These are phyloP conservation scores for Exophiala sp. DNA, from an alignment of 2,329 filamentous ascomycete genomes.

Conservation along the genomic window DNA sequence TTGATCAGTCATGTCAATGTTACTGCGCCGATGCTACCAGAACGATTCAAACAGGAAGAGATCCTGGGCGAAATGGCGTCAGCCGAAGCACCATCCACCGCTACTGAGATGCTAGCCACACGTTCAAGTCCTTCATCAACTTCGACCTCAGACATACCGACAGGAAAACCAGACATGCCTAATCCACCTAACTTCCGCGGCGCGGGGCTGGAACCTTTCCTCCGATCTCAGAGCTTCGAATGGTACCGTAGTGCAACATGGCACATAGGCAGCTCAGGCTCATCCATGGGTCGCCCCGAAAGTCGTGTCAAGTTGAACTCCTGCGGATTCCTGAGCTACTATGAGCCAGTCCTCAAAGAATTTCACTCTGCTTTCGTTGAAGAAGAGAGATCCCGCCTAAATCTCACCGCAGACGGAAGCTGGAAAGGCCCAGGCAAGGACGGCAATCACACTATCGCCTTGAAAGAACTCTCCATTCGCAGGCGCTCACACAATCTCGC, in stretches of 20 bases:
- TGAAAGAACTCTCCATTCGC: constrained; percentile 37
- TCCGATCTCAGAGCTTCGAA: constrained; percentile 40
- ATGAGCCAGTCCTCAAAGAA: constrained; percentile 37
- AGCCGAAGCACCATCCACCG: not conserved
- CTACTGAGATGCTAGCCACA: not conserved
- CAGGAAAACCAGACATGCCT: constrained; percentile 32
- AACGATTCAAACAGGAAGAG: constrained; percentile 3
- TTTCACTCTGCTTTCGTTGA: constrained; percentile 33
- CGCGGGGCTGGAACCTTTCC: constrained; percentile 39
- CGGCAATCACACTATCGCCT: constrained; percentile 29
- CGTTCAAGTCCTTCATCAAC: not conserved
- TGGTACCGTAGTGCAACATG: constrained; percentile 47
- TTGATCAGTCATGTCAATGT: constrained; percentile 47
- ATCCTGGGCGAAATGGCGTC: not conserved
- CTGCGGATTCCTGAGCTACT: constrained; percentile 48
- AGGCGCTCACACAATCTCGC: constrained; percentile 39
- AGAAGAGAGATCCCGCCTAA: constrained; percentile 38
- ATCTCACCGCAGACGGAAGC: constrained; percentile 41
- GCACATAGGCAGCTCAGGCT: constrained; percentile 42
- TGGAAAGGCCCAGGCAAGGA: constrained; percentile 35
- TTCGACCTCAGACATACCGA: constrained; percentile 2
- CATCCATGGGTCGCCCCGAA: constrained; percentile 43
- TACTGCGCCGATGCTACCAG: constrained; percentile 41
- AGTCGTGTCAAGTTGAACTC: constrained; percentile 38
- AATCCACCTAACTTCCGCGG: constrained; percentile 39